Conservation (phyloP, 805 yeast genomes). For the Saccharomyces paradoxus region DNA sequence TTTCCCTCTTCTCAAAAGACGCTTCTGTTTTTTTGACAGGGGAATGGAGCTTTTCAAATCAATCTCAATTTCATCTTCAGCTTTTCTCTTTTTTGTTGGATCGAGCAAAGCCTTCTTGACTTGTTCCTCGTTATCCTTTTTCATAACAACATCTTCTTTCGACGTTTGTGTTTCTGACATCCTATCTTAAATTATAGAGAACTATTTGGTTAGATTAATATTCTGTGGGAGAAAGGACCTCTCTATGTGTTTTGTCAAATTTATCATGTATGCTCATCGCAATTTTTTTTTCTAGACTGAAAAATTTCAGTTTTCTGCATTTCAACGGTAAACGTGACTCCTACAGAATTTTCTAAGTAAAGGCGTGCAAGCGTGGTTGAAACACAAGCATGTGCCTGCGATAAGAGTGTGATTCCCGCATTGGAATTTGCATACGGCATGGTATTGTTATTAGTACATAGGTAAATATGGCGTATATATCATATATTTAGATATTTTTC, state of each 20-base stretch:
- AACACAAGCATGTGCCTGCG: neutral
- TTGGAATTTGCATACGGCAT: neutral
- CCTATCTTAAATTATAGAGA: neutral
- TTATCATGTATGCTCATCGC: neutral
- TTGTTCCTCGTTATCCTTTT: conserved; percentile 21
- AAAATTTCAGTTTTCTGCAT: neutral
- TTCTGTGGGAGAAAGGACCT: neutral
- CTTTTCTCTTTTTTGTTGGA: conserved; percentile 31
- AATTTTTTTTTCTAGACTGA: neutral
- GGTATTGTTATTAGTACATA: neutral
- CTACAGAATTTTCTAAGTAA: neutral
- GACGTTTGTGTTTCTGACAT: conserved; percentile 7
- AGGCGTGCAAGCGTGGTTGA: neutral
- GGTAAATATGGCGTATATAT: neutral
- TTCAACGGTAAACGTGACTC: neutral
- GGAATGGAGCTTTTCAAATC: conserved; percentile 69
- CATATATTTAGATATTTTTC: neutral
- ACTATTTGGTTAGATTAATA: neutral
- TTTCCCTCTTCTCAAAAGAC: conserved; percentile 74
- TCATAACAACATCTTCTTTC: conserved; percentile 17
- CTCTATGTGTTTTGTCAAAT: neutral
- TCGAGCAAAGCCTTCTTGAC: conserved; percentile 29
- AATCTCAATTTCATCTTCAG: conserved; percentile 54
- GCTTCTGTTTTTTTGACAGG: conserved; percentile 82
- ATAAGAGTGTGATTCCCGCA: neutral